Percentiles rank a stretch among this genome's conserved stretches.
Conservation (phyloP, 1,139 yeast species). For the Candida pseudocylindracea region DNA sequence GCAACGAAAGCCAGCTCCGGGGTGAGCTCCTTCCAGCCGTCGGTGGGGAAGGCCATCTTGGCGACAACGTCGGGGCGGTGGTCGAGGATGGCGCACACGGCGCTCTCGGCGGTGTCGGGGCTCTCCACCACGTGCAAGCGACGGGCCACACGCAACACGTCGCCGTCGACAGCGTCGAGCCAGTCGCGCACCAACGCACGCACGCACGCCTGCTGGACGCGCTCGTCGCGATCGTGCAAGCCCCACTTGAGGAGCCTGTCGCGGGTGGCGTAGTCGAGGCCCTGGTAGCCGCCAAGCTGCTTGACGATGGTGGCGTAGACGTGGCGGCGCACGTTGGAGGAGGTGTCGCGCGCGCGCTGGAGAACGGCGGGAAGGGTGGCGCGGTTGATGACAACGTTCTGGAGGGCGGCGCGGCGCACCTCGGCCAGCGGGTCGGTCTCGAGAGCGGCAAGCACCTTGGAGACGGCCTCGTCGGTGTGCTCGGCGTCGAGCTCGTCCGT, state of each 20-base stretch:
- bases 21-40: slow-evolving; percentile 46
- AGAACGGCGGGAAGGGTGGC: slow-evolving; percentile 36
- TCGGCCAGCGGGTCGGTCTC: slow-evolving; percentile 74
- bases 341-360: slow-evolving; percentile 69
- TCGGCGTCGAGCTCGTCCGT: no score
- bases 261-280: slow-evolving; percentile 33
- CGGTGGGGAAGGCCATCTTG: slow-evolving; percentile 23
- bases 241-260: slow-evolving; percentile 68
- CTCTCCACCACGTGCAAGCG: slow-evolving; percentile 46
- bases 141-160: slow-evolving; percentile 50
- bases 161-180: slow-evolving; percentile 49
- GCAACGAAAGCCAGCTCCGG: slow-evolving; percentile 59
- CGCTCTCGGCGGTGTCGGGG: slow-evolving; percentile 33
- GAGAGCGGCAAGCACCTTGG: slow-evolving; percentile 10
- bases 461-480: slow-evolving; percentile 17
- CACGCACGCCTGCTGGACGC: slow-evolving; percentile 51
- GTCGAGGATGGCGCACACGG: slow-evolving; percentile 19
- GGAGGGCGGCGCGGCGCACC: slow-evolving; percentile 67
- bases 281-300: slow-evolving; percentile 44
- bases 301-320: slow-evolving; percentile 51
- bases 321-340: slow-evolving; percentile 46
- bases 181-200: slow-evolving; percentile 51
- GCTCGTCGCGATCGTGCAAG: slow-evolving; percentile 59
- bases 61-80: neutral
- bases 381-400: slow-evolving; percentile 37